Conservation (phyloP, 129 eudicot genomes). For the Tagetes erecta region DNA sequence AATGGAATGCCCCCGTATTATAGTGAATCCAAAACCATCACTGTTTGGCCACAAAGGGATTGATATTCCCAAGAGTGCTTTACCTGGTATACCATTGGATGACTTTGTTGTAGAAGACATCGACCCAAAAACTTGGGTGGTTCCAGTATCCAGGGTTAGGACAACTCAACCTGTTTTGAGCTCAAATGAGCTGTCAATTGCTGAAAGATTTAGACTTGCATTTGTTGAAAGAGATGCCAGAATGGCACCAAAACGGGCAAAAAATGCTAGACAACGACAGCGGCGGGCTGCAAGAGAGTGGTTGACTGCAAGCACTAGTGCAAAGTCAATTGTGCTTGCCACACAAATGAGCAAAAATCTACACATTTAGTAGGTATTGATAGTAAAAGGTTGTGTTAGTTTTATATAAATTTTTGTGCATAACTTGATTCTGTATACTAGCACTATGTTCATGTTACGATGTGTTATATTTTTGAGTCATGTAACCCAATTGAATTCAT, state of each 20-base stretch:
- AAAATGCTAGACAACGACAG: conserved; percentile 85
- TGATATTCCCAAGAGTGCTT: conserved; percentile 66
- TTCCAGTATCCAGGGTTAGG: conserved; percentile 36
- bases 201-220: conserved; percentile 90
- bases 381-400: conserved; percentile 20
- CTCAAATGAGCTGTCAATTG: conserved; percentile 63
- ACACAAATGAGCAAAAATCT: conserved; percentile 60
- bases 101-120: conserved; percentile 62
- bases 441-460: conserved; percentile 9
- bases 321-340: conserved; percentile 78
- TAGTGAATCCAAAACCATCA: conserved; percentile 78
- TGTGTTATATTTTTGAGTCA: background rate
- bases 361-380: conserved; percentile 31
- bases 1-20: conserved; percentile 72
- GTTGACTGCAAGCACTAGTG: conserved; percentile 56
- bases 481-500: background rate
- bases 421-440: conserved; percentile 6
- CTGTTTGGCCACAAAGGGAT: conserved; percentile 67
- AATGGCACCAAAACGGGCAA: conserved; percentile 92
- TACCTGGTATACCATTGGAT: conserved; percentile 49
- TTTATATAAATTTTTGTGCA: conserved; percentile 16
- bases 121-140: conserved; percentile 73
- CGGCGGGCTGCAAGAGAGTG: conserved; percentile 80
- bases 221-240: conserved; percentile 88
- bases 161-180: conserved; percentile 26